Base-by-base conservation (phyloP, 768 basidiomycete genomes). In the Pseudohyphozyma bogoriensis region DNA sequence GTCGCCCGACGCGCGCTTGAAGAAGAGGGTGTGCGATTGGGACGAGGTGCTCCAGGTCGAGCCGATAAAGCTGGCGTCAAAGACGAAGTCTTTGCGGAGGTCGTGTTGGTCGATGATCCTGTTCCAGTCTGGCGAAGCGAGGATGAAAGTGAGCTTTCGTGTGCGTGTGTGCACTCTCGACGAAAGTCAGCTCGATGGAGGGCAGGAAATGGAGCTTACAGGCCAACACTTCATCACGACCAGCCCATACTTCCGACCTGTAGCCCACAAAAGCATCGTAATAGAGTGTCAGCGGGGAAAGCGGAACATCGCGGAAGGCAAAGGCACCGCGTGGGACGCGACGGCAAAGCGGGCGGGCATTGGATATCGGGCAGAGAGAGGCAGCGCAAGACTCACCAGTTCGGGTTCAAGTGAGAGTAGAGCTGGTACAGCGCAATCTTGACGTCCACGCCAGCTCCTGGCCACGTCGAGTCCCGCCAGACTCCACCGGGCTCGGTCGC, bases 1-100 rank as follows among this genome's bases (percentile, higher is more conserved):
- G 67, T 74, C 72, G n/a, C 76, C 76, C 15, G 76, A 28, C 63
- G 60, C 40, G 68, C 22, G 62, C 49, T 78, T 72, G 42, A 82
- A 65, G 13, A 68, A 69, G 24, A 82, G 50, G 12, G 70, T 72
- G 69, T 81, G 80, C n/a, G 73, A 69, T 59, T 78, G 78, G 7
- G 66, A 60, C 20, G 73, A 68, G 5, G 74, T 69, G 64, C 78
- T 77, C 82, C 82, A 83, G 58, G 73, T 73, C 12, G 79, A 76
- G 10, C 64, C 64, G 22, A 71, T 56, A 40, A 81, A 80, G 18
- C 65, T 55, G 24, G 76, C 77, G 56, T 76, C 75, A 67, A 79
- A 76, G 52, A 73, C 68, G 32, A 79, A 80, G 66, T 76, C 75
- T 3, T 73, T 66, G 40, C 72, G 72, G 24, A 82, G 73, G 55